Conservation (phyloP, 2,329 filamentous ascomycete species). For the Colletotrichum incanum region DNA sequence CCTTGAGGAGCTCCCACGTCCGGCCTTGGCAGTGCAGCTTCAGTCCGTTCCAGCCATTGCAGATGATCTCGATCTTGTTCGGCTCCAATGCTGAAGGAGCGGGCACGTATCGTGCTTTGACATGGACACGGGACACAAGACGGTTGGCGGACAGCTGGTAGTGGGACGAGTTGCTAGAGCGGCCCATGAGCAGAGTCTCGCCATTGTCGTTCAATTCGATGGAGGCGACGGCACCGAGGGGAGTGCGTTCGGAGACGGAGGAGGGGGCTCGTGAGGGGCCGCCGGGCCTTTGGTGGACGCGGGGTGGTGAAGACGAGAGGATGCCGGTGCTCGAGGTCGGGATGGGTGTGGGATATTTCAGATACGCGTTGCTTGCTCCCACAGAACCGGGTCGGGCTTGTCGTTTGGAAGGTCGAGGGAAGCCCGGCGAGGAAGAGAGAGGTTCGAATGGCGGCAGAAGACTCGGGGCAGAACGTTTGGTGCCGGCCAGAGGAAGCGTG, state of each 20-base stretch:
- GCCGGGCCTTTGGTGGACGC: slow-evolving; percentile 48
- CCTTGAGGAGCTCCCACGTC: slow-evolving; percentile 88
- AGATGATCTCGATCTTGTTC: slow-evolving; percentile 89
- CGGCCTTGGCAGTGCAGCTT: slow-evolving; percentile 93
- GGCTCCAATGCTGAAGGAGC: slow-evolving; percentile 77
- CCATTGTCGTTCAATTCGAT: slow-evolving; percentile 87
- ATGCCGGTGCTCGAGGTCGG: slow-evolving; percentile 96
- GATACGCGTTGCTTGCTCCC: slow-evolving; percentile 62
- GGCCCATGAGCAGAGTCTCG: slow-evolving; percentile 87
- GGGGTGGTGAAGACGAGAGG: slow-evolving; percentile 87
- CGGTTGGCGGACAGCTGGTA: slow-evolving; percentile 94
- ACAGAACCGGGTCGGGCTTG: slow-evolving; percentile 63
- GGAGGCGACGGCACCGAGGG: slow-evolving; percentile 86
- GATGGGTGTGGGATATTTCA: slow-evolving; percentile 92
- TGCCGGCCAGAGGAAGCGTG: slow-evolving; percentile 58
- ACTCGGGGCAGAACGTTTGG: slow-evolving; percentile 76
- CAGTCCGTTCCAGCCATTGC: slow-evolving; percentile 95
- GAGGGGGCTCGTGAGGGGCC: slow-evolving; percentile 63
- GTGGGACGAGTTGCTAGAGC: slow-evolving; percentile 95
- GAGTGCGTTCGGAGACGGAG: slow-evolving; percentile 82
- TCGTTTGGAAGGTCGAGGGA: slow-evolving; percentile 79
- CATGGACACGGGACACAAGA: slow-evolving; percentile 92
- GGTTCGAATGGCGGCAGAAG: slow-evolving; percentile 86
- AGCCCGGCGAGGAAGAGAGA: slow-evolving; percentile 81
- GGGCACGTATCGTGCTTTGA: slow-evolving; percentile 87